Base-by-base conservation (phyloP, 345 rosid genomes). In the Sonneratia caseolaris region DNA sequence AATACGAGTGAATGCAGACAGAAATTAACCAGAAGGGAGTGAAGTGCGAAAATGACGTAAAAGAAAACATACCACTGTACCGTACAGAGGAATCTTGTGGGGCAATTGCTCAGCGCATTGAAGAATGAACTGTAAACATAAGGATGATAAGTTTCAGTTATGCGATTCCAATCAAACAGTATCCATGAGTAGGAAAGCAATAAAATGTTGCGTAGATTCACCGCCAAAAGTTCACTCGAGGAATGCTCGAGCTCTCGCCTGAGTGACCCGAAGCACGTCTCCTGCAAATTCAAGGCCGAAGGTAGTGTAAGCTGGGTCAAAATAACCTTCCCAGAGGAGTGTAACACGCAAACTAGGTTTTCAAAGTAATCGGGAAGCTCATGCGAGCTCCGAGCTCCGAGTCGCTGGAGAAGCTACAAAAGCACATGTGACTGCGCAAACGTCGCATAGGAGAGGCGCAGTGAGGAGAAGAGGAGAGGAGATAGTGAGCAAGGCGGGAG, bases 91-190 rank as follows among this genome's bases (percentile, higher is more conserved):
- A 87, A 86, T 84, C 86, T 92, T 92, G 86, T 92, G 98, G 76
- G 99, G 99, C 85, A 95, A 85, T 72, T 92, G 94, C 68, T 88
- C 89, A 11, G 93, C 91, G 71, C 98, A 95, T 64, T 88, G 88
- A 66, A 92, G 81, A 78, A 95, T 81, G 77, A 79, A 89, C 98
- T 92, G 97, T 47, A 66, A 72, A 66, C 19, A 68, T 78, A 72
- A 77, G 56, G 55, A 21, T 0, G 37, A 56, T 1, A 19, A 35
- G 66, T 12, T n/a, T 45, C 45, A 51, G 51, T 49, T 36, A 48
- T 13, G 8, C 13, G 35, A 57, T 57, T 57, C 64, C 32, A 57
- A 19, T 22, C 59, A 53, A 57, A 8, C 13, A 22, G 64, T 22
- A n/a, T 57, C 21, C 35, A 8, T 24, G n/a, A 16, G 59, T 53